Evolutionary conservation across 371 early-diverging fungal genomes (phyloP).

Genomic region (Rhizopus microsporus): DNA sequence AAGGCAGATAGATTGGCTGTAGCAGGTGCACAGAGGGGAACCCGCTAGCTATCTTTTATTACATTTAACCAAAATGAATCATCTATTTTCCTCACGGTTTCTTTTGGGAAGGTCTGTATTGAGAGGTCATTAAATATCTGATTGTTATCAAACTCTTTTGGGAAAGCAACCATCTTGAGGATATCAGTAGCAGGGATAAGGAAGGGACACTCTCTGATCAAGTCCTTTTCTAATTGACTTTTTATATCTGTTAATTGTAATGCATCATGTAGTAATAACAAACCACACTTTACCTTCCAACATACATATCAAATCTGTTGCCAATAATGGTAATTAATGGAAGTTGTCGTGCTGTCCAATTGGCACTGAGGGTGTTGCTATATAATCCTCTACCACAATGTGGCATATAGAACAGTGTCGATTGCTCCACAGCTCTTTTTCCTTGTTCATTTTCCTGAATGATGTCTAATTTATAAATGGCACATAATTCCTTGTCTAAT

Average conservation of each 20-base stretch:
- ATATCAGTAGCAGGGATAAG: constrained; percentile 55
- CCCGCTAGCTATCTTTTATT: background rate
- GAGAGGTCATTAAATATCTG: constrained; percentile 59
- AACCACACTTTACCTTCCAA: constrained; percentile 45
- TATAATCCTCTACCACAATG: constrained; percentile 71
- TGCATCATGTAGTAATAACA: background rate
- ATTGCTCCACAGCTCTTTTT: constrained; percentile 20
- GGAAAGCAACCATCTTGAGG: constrained; percentile 36
- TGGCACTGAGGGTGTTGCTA: constrained; percentile 60
- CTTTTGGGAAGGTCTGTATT: constrained; percentile 37
- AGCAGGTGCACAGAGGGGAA: constrained; percentile 48
- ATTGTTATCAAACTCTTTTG: constrained; percentile 60
- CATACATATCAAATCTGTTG: constrained; percentile 63
- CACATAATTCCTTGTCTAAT: constrained; percentile 51
- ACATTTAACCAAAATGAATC: constrained; percentile 13
- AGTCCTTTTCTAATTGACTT: constrained; percentile 54
- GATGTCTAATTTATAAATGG: constrained; percentile 34
- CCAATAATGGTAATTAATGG: constrained; percentile 48
- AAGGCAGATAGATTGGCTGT: constrained; percentile 73
- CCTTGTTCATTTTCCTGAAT: constrained; percentile 53
- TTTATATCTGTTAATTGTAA: background rate
- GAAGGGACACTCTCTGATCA: constrained; percentile 54
- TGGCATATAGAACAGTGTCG: constrained; percentile 72
- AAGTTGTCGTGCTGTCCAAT: constrained; percentile 49
- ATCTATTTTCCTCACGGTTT: constrained; percentile 8